A percentile compares a stretch with the other conserved stretches of the same genome.
Conservation (phyloP, 1,284 basidiomycete genomes). For the Phylloporus sp. region DNA sequence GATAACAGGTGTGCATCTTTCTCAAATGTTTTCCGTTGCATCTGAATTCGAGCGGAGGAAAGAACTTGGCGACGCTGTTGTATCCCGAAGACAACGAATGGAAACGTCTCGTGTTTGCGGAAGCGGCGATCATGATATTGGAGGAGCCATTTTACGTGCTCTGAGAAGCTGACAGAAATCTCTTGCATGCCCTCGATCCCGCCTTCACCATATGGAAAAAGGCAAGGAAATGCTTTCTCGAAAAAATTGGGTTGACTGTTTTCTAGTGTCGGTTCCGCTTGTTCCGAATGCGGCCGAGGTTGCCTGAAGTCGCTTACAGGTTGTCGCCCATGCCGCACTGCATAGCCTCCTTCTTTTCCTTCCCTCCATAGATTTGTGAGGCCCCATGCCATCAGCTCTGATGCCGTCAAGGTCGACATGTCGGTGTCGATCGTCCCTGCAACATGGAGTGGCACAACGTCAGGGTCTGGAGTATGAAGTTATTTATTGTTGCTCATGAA, state of each 20-base stretch:
- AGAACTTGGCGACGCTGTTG: background rate
- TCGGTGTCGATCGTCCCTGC: conserved; percentile 2
- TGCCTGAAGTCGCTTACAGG: background rate
- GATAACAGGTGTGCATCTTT: background rate
- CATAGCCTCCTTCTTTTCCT: background rate
- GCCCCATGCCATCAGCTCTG: conserved; percentile 22
- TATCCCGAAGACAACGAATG: background rate
- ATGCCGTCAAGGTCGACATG: background rate
- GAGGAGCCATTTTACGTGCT: background rate
- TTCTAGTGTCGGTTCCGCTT: background rate
- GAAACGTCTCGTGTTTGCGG: background rate
- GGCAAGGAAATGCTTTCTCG: background rate
- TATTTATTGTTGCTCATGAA: too few relatives aligned
- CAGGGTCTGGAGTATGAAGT: background rate
- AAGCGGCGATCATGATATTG: background rate
- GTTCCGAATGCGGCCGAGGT: background rate
- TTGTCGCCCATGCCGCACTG: background rate
- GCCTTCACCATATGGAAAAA: background rate
- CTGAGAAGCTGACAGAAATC: background rate
- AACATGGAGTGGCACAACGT: conserved; percentile 9
- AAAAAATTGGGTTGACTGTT: background rate
- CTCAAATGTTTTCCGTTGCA: background rate
- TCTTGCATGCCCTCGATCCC: background rate
- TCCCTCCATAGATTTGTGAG: conserved; percentile 19
- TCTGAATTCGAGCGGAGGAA: background rate